These are phyloP conservation scores for Hydnomerulius pinastri DNA, from an alignment of 768 basidiomycete genomes.

Conservation along the genomic window DNA sequence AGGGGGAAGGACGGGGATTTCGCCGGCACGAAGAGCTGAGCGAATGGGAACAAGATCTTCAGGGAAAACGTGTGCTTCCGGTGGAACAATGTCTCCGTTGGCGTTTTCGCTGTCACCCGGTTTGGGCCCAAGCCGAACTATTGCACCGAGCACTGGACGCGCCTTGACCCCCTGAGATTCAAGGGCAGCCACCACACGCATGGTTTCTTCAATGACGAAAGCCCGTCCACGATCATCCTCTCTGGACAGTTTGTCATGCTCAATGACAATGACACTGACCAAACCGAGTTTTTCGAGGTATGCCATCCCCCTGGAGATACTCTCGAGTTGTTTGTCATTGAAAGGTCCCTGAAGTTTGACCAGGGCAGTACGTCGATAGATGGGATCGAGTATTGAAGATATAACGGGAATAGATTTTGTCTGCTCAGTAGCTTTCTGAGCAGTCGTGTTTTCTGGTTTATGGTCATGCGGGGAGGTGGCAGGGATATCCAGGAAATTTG, in stretches of 20 bases:
- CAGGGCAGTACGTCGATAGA: slow-evolving; percentile 83
- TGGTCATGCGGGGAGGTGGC: slow-evolving; percentile 14
- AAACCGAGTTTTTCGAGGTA: slow-evolving; percentile 96
- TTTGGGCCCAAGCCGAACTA: slow-evolving; percentile 82
- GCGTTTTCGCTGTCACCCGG: slow-evolving; percentile 44
- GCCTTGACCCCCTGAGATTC: slow-evolving; percentile 86
- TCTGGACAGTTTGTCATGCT: slow-evolving; percentile 73
- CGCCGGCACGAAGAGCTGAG: slow-evolving; percentile 87
- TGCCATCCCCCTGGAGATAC: slow-evolving; percentile 90
- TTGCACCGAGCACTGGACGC: slow-evolving; percentile 84
- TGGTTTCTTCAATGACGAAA: slow-evolving; percentile 74
- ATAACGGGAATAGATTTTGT: slow-evolving; percentile 54
- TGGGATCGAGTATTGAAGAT: slow-evolving; percentile 81
- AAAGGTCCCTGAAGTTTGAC: slow-evolving; percentile 98
- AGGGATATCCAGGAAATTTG: slow-evolving; percentile 25
- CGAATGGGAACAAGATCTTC: slow-evolving; percentile 83
- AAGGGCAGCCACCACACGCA: slow-evolving; percentile 79
- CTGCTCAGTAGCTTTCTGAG: slow-evolving; percentile 34
- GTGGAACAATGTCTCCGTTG: slow-evolving; percentile 41
- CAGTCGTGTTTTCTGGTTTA: slow-evolving; percentile 3
- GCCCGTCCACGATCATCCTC: slow-evolving; percentile 72
- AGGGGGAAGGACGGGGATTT: slow-evolving; percentile 94
- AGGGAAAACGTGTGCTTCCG: slow-evolving; percentile 79
- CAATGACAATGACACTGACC: slow-evolving; percentile 93
- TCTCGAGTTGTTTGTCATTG: slow-evolving; percentile 88